These are phyloP conservation scores for Luffa acutangula DNA, from an alignment of 306 rosid species.

Conservation along the genomic window DNA sequence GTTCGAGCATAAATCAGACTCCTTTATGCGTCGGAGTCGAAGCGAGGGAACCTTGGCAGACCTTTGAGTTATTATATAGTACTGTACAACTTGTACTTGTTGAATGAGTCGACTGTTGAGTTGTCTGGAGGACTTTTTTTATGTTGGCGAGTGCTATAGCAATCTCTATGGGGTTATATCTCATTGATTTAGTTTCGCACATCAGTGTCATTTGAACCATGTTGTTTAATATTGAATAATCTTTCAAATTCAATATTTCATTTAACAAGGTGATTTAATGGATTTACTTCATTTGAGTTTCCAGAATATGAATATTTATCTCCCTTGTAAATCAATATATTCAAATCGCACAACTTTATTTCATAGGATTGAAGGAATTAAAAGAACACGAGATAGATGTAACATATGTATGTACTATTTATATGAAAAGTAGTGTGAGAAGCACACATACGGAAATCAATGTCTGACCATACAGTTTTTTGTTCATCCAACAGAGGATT, in stretches of 20 bases:
- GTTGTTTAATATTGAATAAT: background rate
- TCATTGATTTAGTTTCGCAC: background rate
- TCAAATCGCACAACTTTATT: background rate
- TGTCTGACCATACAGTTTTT: background rate
- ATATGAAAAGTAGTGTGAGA: background rate
- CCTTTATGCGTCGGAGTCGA: slow-evolving; percentile 56
- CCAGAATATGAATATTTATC: background rate
- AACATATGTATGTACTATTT: background rate
- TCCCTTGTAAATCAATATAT: background rate
- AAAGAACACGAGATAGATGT: background rate
- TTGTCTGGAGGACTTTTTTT: background rate
- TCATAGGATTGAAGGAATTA: background rate
- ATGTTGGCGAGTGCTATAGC: background rate
- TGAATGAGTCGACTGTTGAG: background rate
- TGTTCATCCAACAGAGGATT: background rate
- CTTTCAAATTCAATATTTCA: background rate
- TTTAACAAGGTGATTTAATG: background rate
- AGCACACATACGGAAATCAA: background rate
- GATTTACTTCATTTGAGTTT: background rate
- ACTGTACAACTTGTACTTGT: background rate
- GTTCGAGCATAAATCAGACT: slow-evolving; percentile 15
- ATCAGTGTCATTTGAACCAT: background rate
- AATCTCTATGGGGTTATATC: background rate
- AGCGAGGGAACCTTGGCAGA: slow-evolving; percentile 66
- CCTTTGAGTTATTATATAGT: slow-evolving; percentile 24